phyloP scores from a whole-genome alignment of 129 eudicot species.

The Calendula officinalis region DNA sequence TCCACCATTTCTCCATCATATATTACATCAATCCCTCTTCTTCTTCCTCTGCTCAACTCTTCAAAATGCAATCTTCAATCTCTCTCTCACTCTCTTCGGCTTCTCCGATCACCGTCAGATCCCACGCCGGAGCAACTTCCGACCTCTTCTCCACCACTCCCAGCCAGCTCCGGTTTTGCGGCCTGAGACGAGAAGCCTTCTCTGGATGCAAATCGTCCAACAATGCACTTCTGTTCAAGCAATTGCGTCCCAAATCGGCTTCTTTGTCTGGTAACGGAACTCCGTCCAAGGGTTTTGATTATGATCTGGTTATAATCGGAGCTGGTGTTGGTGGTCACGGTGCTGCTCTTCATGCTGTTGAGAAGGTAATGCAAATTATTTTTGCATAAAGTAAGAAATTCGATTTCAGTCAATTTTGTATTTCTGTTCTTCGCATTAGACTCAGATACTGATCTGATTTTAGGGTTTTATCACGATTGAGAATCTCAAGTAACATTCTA shows the following conservation, averaged over 20 bases:
- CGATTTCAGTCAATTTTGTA: slow-evolving; percentile 1
- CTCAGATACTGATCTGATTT: not conserved
- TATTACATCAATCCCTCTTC: slow-evolving; percentile 20
- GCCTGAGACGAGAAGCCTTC: slow-evolving; percentile 56
- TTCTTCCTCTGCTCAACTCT: not conserved
- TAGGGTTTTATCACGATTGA: not conserved
- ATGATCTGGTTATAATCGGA: slow-evolving; percentile 90
- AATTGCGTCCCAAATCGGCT: slow-evolving; percentile 36
- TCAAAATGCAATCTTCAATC: slow-evolving; percentile 59
- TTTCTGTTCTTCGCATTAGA: slow-evolving; percentile 10
- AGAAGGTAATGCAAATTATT: slow-evolving; percentile 50
- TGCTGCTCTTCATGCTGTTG: slow-evolving; percentile 98
- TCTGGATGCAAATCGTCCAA: slow-evolving; percentile 29
- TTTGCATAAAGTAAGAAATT: not conserved
- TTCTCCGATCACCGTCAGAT: slow-evolving; percentile 41
- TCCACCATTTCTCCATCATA: slow-evolving; percentile 27
- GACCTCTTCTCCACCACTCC: slow-evolving; percentile 37
- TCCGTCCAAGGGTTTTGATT: slow-evolving; percentile 57
- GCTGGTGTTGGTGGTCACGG: slow-evolving; percentile 99
- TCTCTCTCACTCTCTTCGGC: slow-evolving; percentile 60
- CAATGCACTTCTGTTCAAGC: slow-evolving; percentile 32
- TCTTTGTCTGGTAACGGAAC: slow-evolving; percentile 55
- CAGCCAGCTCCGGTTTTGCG: slow-evolving; percentile 70
- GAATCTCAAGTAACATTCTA: not conserved
- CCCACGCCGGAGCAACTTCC: slow-evolving; percentile 27